Evolutionary conservation across 805 yeast species (phyloP), one percentile per base, ranked within the genome.

Genomic region (Barnettozyma sp.): DNA sequence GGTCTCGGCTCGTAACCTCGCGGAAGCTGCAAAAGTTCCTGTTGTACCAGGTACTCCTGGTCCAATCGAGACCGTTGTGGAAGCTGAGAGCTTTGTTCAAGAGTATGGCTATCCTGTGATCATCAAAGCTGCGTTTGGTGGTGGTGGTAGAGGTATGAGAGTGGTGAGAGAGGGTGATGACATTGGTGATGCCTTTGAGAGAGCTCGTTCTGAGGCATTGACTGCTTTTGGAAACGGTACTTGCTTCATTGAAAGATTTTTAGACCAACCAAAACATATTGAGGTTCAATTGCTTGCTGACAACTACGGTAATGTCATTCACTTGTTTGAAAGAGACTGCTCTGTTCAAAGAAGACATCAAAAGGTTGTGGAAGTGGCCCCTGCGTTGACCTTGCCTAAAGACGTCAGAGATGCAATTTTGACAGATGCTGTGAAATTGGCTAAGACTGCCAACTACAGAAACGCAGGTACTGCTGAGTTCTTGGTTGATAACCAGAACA

Each of bases 91-190:
- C 7, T 90, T 90, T 56, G 97, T 88, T 24, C 73, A 65, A 30
- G 56, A 86, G 63, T 73, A 90, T 61, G 98, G 98, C 22, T 88
- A 61, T 65, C 98, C 98, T 7, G 97, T 92, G 33, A 90, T 90
- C 63, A 87, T 90, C 65, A 90, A 90, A 66, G 98, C 98, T 31
- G 98, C 98, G 25, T 92, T 83, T 56, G 98, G 98, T 60, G 98
- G 98, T 66, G 98, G 98, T 71, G 98, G 98, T 58, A 79, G 97
- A 66, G 98, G 98, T 74, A 92, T 90, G 97, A 80, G 98, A 68
- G 98, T 90, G 34, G 98, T 90, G 30, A 73, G 94, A 55, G 96
- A 90, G 63, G 97, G 96, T 52, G 98, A 92, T 51, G 85, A 80
- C 60, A 76, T 90, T 41, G 80, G 59, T 30, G 97, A 90, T 59